Evolutionary conservation across 2,329 filamentous ascomycete genomes (phyloP).

Genomic region (Diaporthe sp.): DNA sequence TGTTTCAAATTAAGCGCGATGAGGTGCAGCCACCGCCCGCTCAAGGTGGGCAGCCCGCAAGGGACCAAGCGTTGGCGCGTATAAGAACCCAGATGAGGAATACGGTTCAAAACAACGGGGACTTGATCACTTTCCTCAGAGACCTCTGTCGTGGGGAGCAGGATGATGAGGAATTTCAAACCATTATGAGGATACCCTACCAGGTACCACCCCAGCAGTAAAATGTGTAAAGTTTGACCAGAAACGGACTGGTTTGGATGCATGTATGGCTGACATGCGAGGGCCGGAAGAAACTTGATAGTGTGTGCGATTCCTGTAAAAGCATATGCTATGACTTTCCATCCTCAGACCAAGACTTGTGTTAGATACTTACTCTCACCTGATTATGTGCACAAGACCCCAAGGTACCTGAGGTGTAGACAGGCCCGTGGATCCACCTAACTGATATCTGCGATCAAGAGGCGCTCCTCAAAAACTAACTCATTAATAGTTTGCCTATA

Average conservation of each 20-base stretch:
- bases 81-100: not conserved
- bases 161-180: not conserved
- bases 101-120: not conserved
- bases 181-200: constrained; percentile 1
- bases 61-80: not conserved
- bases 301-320: not conserved
- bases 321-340: not conserved
- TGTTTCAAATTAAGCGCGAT: constrained; percentile 1
- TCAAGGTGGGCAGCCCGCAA: not conserved
- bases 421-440: too few relatives aligned
- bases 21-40: not conserved
- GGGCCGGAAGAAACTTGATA: accelerated
- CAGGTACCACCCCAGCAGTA: not conserved
- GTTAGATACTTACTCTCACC: too few relatives aligned
- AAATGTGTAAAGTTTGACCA: not conserved
- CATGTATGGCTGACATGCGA: not conserved
- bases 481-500: too few relatives aligned
- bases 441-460: too few relatives aligned
- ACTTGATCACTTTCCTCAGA: not conserved
- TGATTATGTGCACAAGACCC: too few relatives aligned
- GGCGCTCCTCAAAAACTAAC: too few relatives aligned
- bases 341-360: not conserved
- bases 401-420: too few relatives aligned
- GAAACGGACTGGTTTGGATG: not conserved
- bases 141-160: not conserved